Base-by-base conservation (phyloP, 2,329 filamentous ascomycete genomes). In the Alternaria ventricosa region DNA sequence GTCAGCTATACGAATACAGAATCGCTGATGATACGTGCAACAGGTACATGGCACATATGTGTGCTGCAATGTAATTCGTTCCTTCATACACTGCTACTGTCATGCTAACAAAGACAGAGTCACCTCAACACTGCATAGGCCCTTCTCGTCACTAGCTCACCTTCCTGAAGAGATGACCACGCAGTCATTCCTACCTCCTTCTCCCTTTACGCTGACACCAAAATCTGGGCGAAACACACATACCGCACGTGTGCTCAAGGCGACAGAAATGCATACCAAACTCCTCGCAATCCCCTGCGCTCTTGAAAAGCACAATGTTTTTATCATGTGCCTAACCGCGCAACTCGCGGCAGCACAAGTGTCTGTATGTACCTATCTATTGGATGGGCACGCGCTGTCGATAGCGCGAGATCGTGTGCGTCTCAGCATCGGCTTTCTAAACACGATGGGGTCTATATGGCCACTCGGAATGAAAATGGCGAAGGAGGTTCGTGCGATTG, bases 21-120 rank as follows among this genome's bases (percentile, higher is more conserved):
- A 12, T 50, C 20, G 44, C 55, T 64, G 18, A 62, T 18, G 4
- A 3, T 43, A 11, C 22, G 46, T 45, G 3, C 8, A 10, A 20
- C 25, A 65, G 63, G 60, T 97, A 97, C 79, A 91, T 96, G 76
- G 94, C 92, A 1, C 90, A 92, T 66, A 93, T 96, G 87, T 90
- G 95, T 72, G 82, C 87, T 56, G 83, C 87, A 57, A 72, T 77
- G 76, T 78, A 68, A 75, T 68, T 12, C n/a, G 11, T n/a, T 20
- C 46, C 12, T 5, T 10, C 23, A n/a, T 50, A 28, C 30, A n/a
- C 23, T 25, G 9, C 50, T 9, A 4, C 15, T n/a, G 47, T 10
- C 4, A 20, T 13, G 9, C 45, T 55, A 10, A 64, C 64, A 43
- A 56, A 22, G 43, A 54, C 44, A 79, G 76, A 41, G 61, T 73